Conservation (phyloP, 371 early-diverging fungal species). For the Mycotypha africana region DNA sequence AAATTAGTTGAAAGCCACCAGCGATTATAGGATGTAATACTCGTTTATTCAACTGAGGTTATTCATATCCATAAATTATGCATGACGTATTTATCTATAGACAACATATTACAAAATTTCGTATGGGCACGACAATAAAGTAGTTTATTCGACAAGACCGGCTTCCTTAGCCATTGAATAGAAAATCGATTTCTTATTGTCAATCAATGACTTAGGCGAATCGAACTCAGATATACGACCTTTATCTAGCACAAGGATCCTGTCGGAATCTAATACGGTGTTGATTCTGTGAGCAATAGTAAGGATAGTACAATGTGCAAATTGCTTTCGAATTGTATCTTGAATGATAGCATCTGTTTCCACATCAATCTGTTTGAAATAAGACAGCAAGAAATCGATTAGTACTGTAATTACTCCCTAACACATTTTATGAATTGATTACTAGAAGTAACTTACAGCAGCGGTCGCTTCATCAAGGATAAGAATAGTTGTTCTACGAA, state of each 20-base stretch:
- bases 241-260: slow-evolving; percentile 78
- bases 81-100: too few species aligned
- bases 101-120: too few species aligned
- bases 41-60: too few species aligned
- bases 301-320: slow-evolving; percentile 81
- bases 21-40: too few species aligned
- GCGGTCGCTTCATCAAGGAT: slow-evolving; percentile 95
- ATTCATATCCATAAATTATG: too few species aligned
- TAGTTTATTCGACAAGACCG: slow-evolving; percentile 43
- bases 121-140: too few species aligned
- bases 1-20: too few species aligned
- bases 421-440: too few species aligned
- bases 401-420: too few species aligned
- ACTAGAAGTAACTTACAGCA: slow-evolving; percentile 30
- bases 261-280: slow-evolving; percentile 83
- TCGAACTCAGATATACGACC: slow-evolving; percentile 81
- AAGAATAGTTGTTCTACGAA: slow-evolving; percentile 67
- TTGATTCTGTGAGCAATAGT: slow-evolving; percentile 93
- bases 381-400: too few species aligned
- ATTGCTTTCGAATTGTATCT: slow-evolving; percentile 84
- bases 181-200: slow-evolving; percentile 61
- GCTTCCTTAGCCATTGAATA: slow-evolving; percentile 71
- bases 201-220: slow-evolving; percentile 59
- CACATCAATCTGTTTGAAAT: slow-evolving; percentile 77
- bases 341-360: slow-evolving; percentile 81